Conservation (phyloP, 257 asterid genomes). For the Anisodus tanguticus region DNA sequence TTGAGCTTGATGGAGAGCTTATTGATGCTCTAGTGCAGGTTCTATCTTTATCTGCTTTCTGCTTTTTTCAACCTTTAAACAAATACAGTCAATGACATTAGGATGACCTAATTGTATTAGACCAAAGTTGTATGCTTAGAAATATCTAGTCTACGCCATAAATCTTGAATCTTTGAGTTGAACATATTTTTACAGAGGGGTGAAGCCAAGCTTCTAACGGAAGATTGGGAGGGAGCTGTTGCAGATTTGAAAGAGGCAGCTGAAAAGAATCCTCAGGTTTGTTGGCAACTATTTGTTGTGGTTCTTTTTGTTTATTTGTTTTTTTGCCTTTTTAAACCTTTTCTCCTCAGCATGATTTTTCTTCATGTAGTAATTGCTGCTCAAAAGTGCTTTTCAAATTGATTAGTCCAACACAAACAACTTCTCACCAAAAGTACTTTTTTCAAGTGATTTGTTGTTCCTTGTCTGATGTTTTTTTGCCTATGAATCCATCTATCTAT, state of each 20-base stretch:
- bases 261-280: constrained; percentile 92
- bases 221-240: constrained; percentile 97
- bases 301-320: neutral
- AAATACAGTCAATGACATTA: neutral
- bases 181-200: constrained; percentile 63
- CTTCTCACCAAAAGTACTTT: too few relatives aligned
- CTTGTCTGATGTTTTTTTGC: neutral
- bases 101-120: neutral
- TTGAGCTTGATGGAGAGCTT: constrained; percentile 74
- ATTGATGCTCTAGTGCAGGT: constrained; percentile 94
- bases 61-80: neutral
- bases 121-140: neutral
- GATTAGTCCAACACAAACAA: too few relatives aligned
- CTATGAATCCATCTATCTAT: neutral
- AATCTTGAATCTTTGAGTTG: neutral
- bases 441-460: neutral
- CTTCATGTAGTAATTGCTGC: neutral
- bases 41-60: constrained; percentile 17
- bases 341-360: neutral
- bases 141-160: neutral
- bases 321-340: neutral
- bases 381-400: too few relatives aligned
- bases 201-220: constrained; percentile 86
- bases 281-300: constrained; percentile 22
- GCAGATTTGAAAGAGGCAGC: constrained; percentile 87